Conservation (phyloP, 2,329 filamentous ascomycete species). For the Ophiostoma piceae region DNA sequence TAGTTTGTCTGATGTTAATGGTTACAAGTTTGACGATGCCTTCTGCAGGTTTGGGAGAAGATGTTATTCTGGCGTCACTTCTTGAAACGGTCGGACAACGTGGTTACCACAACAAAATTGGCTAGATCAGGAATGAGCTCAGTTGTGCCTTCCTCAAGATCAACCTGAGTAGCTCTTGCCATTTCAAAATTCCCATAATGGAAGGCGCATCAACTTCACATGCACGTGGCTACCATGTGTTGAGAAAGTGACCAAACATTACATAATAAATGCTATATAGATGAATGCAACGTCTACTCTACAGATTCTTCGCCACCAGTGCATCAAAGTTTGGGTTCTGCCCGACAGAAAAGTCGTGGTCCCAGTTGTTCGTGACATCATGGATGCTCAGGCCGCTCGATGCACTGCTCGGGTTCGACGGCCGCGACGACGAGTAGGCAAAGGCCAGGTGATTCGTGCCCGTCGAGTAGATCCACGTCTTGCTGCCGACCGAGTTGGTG, state of each 20-base stretch:
- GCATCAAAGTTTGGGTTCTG: background rate
- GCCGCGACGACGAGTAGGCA: slow-evolving; percentile 29
- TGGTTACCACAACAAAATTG: background rate
- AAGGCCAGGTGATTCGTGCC: slow-evolving; percentile 33
- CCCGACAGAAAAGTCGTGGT: background rate
- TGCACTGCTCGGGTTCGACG: slow-evolving; percentile 27
- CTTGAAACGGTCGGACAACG: background rate
- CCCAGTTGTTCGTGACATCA: background rate
- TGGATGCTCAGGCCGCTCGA: slow-evolving; percentile 26
- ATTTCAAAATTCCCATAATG: background rate
- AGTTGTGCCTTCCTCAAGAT: background rate
- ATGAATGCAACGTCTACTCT: background rate
- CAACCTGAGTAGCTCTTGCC: background rate
- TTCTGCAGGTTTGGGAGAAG: background rate
- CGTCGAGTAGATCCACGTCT: slow-evolving; percentile 29
- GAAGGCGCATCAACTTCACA: background rate
- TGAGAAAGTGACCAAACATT: too few species aligned
- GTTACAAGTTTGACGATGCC: background rate
- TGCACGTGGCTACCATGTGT: background rate
- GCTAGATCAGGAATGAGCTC: background rate
- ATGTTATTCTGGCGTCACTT: background rate
- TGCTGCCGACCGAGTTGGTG: slow-evolving; percentile 24
- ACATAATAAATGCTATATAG: background rate
- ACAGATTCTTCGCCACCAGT: background rate
- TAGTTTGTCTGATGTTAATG: background rate